Conservation (phyloP, 139 green algal species). For the Chlamydomonas eustigma region DNA sequence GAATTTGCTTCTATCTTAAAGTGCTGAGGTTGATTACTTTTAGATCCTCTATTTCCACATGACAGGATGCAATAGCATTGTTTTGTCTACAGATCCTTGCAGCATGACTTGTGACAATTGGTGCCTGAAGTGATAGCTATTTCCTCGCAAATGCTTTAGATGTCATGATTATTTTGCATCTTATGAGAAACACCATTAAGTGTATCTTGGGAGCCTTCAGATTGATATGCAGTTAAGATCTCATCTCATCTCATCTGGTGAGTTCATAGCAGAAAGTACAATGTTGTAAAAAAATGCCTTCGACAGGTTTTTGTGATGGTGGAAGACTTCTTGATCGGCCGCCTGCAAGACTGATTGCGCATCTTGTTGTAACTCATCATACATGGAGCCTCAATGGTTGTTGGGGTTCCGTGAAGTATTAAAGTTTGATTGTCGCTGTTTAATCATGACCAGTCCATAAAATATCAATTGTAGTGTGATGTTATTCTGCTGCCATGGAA, state of each 20-base stretch:
- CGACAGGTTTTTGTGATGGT: conserved; percentile 1
- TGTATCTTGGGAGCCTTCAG: neutral
- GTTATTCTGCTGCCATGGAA: too few species aligned
- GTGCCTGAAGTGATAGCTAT: neutral
- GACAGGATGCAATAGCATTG: neutral
- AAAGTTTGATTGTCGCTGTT: too few species aligned
- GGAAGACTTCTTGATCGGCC: conserved; percentile 9
- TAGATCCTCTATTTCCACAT: neutral
- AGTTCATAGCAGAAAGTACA: too few species aligned
- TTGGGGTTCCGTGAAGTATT: too few species aligned
- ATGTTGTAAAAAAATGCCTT: neutral
- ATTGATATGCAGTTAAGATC: neutral
- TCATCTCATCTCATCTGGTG: neutral
- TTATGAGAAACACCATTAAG: neutral
- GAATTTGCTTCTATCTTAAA: too few species aligned
- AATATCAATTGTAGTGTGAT: too few species aligned
- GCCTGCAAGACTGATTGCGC: neutral
- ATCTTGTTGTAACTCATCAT: too few species aligned
- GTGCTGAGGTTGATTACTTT: neutral
- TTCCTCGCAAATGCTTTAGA: neutral
- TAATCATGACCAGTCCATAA: too few species aligned
- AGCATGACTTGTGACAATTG: neutral
- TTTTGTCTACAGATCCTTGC: neutral
- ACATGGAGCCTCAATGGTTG: too few species aligned
- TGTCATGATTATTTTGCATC: too few species aligned